Evolutionary conservation across 345 rosid genomes (phyloP).

Genomic region (Euphorbia tirucalli): DNA sequence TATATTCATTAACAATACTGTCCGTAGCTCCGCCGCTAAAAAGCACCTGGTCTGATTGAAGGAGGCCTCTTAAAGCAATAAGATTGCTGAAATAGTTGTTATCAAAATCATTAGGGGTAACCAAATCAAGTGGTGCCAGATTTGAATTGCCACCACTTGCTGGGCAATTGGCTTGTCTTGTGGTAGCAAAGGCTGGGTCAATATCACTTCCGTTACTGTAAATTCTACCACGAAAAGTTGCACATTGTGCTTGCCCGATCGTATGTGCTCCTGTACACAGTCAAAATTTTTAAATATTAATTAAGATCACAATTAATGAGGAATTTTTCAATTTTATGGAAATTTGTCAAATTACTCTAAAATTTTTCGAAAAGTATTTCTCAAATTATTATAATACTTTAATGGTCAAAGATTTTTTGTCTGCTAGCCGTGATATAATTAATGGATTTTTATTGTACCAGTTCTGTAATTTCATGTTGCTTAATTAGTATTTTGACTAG

Average conservation of each 20-base stretch:
- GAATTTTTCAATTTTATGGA: too few relatives aligned
- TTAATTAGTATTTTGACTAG: too few relatives aligned
- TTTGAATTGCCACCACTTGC: background rate
- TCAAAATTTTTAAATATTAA: too few relatives aligned
- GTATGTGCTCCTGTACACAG: constrained; percentile 19
- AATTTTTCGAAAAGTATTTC: too few relatives aligned
- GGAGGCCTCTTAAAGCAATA: constrained; percentile 1
- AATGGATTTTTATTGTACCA: too few relatives aligned
- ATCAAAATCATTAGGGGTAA: constrained; percentile 6
- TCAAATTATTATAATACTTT: too few relatives aligned
- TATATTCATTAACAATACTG: constrained; percentile 5
- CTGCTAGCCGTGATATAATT: too few relatives aligned
- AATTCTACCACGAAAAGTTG: constrained; percentile 6
- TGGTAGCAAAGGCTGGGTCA: constrained; percentile 3
- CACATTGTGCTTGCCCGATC: constrained; percentile 10
- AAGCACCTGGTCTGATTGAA: constrained; percentile 10
- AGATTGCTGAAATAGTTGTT: constrained; percentile 12
- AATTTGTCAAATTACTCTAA: too few relatives aligned
- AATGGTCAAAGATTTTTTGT: too few relatives aligned
- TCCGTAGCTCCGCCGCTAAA: constrained; percentile 14
- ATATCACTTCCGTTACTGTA: constrained; percentile 8
- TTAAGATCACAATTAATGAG: too few relatives aligned
- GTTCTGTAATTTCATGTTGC: too few relatives aligned
- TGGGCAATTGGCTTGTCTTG: constrained; percentile 4
- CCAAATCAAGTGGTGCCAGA: constrained; percentile 9